Evolutionary conservation across 495 filamentous ascomycete species (phyloP).

Genomic region (Neurospora sp.): DNA sequence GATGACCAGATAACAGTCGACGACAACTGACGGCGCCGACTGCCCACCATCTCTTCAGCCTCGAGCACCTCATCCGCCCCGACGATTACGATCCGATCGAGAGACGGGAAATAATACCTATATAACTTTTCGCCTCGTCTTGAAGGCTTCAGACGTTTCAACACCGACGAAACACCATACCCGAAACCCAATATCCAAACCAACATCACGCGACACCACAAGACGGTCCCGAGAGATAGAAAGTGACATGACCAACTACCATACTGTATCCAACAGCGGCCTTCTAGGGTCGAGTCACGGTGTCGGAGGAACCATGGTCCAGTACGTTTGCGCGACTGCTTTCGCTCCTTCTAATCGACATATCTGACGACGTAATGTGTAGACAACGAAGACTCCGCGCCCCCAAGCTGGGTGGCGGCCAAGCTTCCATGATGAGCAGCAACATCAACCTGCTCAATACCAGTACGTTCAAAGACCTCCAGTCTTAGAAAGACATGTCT

Average conservation of each 20-base stretch:
- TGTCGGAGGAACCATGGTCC: neutral
- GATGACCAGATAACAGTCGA: neutral
- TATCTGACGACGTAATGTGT: neutral
- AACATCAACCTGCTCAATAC: slow-evolving; percentile 95
- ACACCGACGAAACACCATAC: neutral
- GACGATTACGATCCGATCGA: neutral
- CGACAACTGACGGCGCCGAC: neutral
- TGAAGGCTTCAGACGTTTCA: neutral
- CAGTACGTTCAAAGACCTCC: slow-evolving; percentile 40
- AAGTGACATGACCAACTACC: neutral
- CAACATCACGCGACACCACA: neutral
- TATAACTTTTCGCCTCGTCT: neutral
- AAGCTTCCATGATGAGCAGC: slow-evolving; percentile 83
- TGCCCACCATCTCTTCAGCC: neutral
- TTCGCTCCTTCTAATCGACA: neutral
- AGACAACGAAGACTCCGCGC: slow-evolving; percentile 26
- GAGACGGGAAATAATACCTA: too few species aligned
- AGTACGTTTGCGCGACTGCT: neutral
- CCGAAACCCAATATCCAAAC: neutral
- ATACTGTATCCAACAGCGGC: neutral
- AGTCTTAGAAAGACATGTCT: too few species aligned
- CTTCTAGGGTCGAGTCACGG: neutral
- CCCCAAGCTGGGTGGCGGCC: slow-evolving; percentile 45
- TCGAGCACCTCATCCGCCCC: neutral
- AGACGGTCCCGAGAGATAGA: neutral